Evolutionary conservation across 768 basidiomycete genomes (phyloP).

Genomic region (Leccinum subtestaceum): DNA sequence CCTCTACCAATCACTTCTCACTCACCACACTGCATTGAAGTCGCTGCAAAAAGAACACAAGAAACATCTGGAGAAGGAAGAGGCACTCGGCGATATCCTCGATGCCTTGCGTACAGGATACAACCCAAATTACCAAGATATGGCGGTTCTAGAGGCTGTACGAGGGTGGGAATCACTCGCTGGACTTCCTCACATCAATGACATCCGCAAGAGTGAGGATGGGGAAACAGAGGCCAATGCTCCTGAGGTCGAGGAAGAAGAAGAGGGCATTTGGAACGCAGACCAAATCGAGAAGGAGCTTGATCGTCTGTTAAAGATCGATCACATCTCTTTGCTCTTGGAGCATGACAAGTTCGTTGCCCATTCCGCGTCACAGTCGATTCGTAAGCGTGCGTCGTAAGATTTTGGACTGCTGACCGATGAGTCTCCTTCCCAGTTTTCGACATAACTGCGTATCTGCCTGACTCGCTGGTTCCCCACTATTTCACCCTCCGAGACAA

Average conservation of each 20-base stretch:
- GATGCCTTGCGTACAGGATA: conserved; percentile 78
- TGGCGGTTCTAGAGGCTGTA: conserved; percentile 97
- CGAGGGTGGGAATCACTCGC: conserved; percentile 86
- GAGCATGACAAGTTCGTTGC: conserved; percentile 72
- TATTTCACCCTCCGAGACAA: conserved; percentile 67
- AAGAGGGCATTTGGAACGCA: conserved; percentile 59
- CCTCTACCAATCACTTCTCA: conserved; percentile 69
- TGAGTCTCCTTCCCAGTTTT: conserved; percentile 53
- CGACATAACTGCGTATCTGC: conserved; percentile 77
- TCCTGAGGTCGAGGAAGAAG: conserved; percentile 37
- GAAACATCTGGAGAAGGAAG: conserved; percentile 71
- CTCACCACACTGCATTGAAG: conserved; percentile 72
- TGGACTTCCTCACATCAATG: conserved; percentile 68
- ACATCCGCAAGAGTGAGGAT: conserved; percentile 51
- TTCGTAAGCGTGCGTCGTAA: conserved; percentile 47
- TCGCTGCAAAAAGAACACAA: conserved; percentile 72
- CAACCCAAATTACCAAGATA: conserved; percentile 99
- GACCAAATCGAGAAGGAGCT: conserved; percentile 58
- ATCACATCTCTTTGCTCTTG: conserved; percentile 73
- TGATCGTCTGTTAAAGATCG: conserved; percentile 53
- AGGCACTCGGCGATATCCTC: conserved; percentile 79
- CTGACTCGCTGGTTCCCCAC: conserved; percentile 70
- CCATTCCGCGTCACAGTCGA: conserved; percentile 43
- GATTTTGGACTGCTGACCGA: not conserved
- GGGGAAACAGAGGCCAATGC: conserved; percentile 29